These are phyloP conservation scores for Lolium rigidum DNA, from an alignment of 176 grass and related monocot species.

Conservation along the genomic window DNA sequence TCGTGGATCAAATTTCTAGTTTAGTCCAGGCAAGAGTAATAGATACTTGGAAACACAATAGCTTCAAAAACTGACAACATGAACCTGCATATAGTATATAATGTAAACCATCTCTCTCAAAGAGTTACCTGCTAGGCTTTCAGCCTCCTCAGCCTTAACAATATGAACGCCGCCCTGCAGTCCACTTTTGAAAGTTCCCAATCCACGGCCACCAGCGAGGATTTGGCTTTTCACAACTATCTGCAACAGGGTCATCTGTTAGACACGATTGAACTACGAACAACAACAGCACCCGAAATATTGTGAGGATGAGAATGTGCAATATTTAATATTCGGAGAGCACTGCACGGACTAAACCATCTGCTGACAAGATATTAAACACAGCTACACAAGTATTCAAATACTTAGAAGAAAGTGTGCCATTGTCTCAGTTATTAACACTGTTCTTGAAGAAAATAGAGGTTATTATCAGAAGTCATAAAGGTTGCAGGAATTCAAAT, in stretches of 20 bases:
- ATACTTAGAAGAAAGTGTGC: background rate
- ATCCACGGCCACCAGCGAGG: slow-evolving; percentile 92
- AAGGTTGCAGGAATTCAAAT: background rate
- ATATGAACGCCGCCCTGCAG: slow-evolving; percentile 98
- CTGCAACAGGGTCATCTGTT: slow-evolving; percentile 44
- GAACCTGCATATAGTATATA: slow-evolving; percentile 40
- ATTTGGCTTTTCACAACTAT: slow-evolving; percentile 99
- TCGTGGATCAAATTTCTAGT: background rate
- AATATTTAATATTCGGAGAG: background rate
- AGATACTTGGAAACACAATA: slow-evolving; percentile 18
- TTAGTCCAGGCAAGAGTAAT: background rate
- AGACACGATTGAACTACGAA: slow-evolving; percentile 21
- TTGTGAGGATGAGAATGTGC: background rate
- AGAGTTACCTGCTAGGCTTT: slow-evolving; percentile 68
- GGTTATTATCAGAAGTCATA: background rate
- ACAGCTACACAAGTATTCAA: background rate
- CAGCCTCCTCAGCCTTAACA: slow-evolving; percentile 89
- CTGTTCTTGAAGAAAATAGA: background rate
- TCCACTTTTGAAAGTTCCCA: slow-evolving; percentile 99
- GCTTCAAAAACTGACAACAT: background rate
- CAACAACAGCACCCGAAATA: slow-evolving; percentile 1
- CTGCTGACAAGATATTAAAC: background rate
- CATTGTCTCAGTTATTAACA: background rate
- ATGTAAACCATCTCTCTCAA: background rate
- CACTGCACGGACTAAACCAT: background rate